phyloP scores from a whole-genome alignment of 2,329 filamentous ascomycete genomes.

The Gnomoniopsis smithogilvyi region DNA sequence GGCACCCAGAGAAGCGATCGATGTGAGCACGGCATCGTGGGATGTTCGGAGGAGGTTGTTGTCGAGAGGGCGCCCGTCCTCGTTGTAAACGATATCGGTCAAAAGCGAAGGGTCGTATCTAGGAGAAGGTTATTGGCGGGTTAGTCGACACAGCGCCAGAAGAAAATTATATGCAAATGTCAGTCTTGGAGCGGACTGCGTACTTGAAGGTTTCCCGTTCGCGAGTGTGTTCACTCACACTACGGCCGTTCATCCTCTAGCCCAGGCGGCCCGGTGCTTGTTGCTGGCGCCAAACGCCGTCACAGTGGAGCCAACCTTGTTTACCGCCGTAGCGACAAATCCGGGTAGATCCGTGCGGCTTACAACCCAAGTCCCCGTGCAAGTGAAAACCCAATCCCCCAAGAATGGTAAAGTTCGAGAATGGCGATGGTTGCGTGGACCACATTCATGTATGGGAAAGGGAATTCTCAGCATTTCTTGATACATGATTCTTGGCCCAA shows the following conservation, averaged over 20 bases:
- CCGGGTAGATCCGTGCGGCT: too few relatives aligned
- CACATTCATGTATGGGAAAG: too few relatives aligned
- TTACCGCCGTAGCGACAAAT: too few relatives aligned
- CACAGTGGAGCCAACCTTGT: too few relatives aligned
- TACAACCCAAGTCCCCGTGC: too few relatives aligned
- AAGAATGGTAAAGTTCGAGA: too few relatives aligned
- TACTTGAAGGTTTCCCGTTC: background rate
- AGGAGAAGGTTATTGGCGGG: background rate
- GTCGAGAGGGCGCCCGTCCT: background rate
- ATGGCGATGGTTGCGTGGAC: too few relatives aligned
- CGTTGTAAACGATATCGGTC: background rate
- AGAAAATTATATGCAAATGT: background rate
- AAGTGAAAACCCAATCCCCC: too few relatives aligned
- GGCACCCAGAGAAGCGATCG: conserved; percentile 31
- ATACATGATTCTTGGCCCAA: too few relatives aligned
- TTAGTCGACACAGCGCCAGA: background rate
- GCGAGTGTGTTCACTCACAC: background rate
- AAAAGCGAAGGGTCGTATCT: background rate
- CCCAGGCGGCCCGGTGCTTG: too few relatives aligned
- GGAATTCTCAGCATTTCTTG: too few relatives aligned
- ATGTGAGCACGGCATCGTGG: background rate
- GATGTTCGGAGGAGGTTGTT: background rate
- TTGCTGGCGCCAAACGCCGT: too few relatives aligned
- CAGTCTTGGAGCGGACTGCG: background rate
- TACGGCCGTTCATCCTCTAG: background rate